Base-by-base conservation (phyloP, 257 asterid genomes). In the Haberlea rhodopensis region DNA sequence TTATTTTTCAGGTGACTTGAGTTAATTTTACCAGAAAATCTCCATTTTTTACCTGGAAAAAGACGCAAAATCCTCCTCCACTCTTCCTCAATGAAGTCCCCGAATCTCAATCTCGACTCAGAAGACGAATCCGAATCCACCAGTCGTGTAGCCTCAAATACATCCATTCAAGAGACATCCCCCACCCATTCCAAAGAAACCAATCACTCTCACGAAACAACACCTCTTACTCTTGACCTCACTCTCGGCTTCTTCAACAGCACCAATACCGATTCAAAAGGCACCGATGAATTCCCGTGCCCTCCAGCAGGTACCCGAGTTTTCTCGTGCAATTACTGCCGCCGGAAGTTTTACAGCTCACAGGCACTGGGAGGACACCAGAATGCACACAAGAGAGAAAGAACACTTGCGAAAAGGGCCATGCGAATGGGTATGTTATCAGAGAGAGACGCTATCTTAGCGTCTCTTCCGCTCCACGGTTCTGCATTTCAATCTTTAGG, bases 281-380 rank as follows among this genome's bases (percentile, higher is more conserved):
- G 34, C 69, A 46, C 60, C 0, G 57, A 19, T 7, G 84, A 76
- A 34, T 27, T 62, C 9, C 53, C 62, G 24, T 45, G 23, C n/a
- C 87, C 87, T 1, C 86, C 85, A 9, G 70, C 68, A 22, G 46
- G 67, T 25, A 73, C 95, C 1, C 68, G 95, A 45, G 79, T 89
- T 21, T 92, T 92, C 84, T 83, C 96, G 0, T 92, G 99, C 88
- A 90, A 92, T 70, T 92, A 85, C 68, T 92, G 99, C 72, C 80
- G 90, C 31, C 76, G 99, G 29, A 89, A 92, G 65, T 92, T 92
- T 74, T 92, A 92, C 76, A 89, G 97, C 79, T 89, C 99, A 0
- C 99, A 92, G 63, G 99, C 99, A 0, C 53, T 92, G 57, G 99
- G 99, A 5, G 99, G 99, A 0, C 99, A 92, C 67, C 99, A 92